These are phyloP conservation scores for Lentithecium fluviatile DNA, from an alignment of 495 filamentous ascomycete species.

Conservation along the genomic window DNA sequence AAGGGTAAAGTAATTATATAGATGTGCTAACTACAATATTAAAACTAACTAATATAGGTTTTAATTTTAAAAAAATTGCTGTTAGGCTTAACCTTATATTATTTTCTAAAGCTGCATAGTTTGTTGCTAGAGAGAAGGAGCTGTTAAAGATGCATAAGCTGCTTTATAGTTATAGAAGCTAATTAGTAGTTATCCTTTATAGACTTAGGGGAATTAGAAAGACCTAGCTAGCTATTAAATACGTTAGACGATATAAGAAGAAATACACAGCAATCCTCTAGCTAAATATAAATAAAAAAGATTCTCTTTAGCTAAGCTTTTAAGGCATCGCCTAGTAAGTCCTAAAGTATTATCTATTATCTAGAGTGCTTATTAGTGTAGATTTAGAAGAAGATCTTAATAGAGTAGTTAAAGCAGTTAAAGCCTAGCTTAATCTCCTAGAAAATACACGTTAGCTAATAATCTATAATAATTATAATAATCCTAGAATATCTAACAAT, in stretches of 20 bases:
- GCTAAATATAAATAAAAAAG: slow-evolving; percentile 31
- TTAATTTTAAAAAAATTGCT: slow-evolving; percentile 24
- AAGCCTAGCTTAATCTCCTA: slow-evolving; percentile 40
- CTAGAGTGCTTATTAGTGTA: no score
- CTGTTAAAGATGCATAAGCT: slow-evolving; percentile 25
- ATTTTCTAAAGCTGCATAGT: slow-evolving; percentile 27
- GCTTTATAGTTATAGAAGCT: slow-evolving; percentile 12
- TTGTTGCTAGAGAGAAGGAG: slow-evolving; percentile 30
- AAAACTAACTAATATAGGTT: slow-evolving; percentile 18
- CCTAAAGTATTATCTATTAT: slow-evolving; percentile 11
- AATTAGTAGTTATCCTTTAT: slow-evolving; percentile 6
- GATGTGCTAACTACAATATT: slow-evolving; percentile 1
- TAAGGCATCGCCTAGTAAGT: slow-evolving; percentile 35
- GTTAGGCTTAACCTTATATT: slow-evolving; percentile 15
- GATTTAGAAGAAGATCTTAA: slow-evolving; percentile 8
- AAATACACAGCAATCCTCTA: slow-evolving; percentile 23
- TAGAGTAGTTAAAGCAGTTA: slow-evolving; percentile 36
- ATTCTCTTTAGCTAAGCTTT: slow-evolving; percentile 42
- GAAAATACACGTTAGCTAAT: slow-evolving; percentile 41
- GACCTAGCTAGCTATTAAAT: slow-evolving; percentile 14
- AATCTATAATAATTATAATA: slow-evolving; percentile 38
- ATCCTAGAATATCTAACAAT: slow-evolving; percentile 11
- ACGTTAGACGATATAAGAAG: slow-evolving; percentile 14
- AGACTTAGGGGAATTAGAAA: slow-evolving; percentile 24
- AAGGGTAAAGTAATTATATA: slow-evolving; percentile 11